phyloP scores from a whole-genome alignment of 2,329 filamentous ascomycete genomes.

The Stachybotrys chartarum region DNA sequence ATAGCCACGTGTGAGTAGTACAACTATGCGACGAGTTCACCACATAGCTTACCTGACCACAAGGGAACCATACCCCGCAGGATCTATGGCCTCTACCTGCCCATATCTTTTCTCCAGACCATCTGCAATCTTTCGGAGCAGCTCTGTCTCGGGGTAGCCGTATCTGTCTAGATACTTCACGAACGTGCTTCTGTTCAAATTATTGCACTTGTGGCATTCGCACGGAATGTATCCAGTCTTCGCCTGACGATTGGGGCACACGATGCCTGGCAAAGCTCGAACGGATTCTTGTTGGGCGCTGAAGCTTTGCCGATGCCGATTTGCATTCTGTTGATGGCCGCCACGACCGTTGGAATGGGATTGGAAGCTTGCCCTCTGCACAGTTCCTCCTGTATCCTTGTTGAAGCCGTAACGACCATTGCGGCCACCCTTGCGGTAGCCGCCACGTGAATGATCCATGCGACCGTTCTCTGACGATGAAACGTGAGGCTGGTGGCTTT shows the following conservation, averaged over 20 bases:
- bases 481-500: not conserved
- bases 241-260: not conserved
- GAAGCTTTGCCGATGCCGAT: not conserved
- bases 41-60: too few species aligned
- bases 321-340: not conserved
- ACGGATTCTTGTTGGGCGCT: not conserved
- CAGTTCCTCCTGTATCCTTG: not conserved
- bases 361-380: not conserved
- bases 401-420: not conserved
- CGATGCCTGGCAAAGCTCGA: not conserved
- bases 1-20: not conserved
- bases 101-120: slow-evolving; percentile 20
- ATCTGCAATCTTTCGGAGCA: slow-evolving; percentile 15
- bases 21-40: too few species aligned
- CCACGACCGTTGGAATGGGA: not conserved
- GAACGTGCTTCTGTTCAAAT: slow-evolving; percentile 22
- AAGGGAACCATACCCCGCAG: not conserved
- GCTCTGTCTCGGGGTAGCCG: not conserved
- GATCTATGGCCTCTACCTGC: slow-evolving; percentile 18
- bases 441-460: not conserved
- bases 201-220: slow-evolving; percentile 18
- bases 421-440: not conserved
- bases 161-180: slow-evolving; percentile 11
- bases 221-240: slow-evolving; percentile 18
- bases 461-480: not conserved